Conservation (phyloP, 1,284 basidiomycete species). For the Melampsora larici-populina region DNA sequence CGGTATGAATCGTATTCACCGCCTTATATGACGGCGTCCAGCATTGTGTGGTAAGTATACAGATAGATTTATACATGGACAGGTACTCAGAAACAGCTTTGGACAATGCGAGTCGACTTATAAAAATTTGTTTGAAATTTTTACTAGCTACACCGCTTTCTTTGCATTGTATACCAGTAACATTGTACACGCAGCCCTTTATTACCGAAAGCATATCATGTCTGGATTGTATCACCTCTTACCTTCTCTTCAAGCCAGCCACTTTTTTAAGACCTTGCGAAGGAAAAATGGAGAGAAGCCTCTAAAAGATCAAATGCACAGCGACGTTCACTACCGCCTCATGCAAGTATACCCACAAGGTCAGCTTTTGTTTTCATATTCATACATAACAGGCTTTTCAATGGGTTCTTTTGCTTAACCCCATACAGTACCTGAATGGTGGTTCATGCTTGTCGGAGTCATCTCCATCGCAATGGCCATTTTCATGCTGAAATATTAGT, state of each 20-base stretch:
- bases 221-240: constrained; percentile 50
- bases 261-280: not conserved
- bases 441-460: constrained; percentile 45
- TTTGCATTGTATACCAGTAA: constrained; percentile 55
- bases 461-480: constrained; percentile 49
- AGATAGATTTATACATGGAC: constrained; percentile 13
- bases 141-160: constrained; percentile 52
- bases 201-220: constrained; percentile 56
- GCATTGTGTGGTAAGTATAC: constrained; percentile 37
- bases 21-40: constrained; percentile 46
- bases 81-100: constrained; percentile 46
- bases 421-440: too few species aligned
- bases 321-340: constrained; percentile 53
- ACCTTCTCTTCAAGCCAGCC: not conserved
- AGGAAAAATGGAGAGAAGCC: not conserved
- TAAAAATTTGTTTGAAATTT: too few species aligned
- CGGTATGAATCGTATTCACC: constrained; percentile 48
- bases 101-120: too few species aligned
- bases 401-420: not conserved
- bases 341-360: constrained; percentile 52
- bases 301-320: not conserved
- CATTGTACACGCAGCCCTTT: constrained; percentile 54
- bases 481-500: constrained; percentile 47
- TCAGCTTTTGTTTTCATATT: not conserved
- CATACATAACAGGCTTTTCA: too few species aligned